Conservation (phyloP, 2,329 filamentous ascomycete genomes). For the Fusarium albidum region DNA sequence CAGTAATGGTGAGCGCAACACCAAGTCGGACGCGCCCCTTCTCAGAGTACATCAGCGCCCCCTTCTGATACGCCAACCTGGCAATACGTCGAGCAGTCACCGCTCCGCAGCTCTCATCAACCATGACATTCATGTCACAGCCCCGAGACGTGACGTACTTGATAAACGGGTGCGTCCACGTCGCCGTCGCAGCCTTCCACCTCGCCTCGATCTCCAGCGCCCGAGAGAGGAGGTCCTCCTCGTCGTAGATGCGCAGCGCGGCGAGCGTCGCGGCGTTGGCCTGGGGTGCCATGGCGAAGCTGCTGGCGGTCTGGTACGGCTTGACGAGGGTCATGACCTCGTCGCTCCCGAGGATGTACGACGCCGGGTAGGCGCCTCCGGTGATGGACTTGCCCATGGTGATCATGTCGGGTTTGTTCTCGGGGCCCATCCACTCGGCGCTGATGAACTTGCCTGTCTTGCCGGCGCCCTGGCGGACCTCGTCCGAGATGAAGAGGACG, state of each 20-base stretch:
- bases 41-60: conserved; percentile 15
- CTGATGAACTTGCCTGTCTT: conserved; percentile 37
- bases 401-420: conserved; percentile 35
- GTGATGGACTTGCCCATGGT: conserved; percentile 33
- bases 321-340: conserved; percentile 19
- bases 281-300: conserved; percentile 21
- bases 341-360: conserved; percentile 25
- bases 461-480: conserved; percentile 33
- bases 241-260: conserved; percentile 11
- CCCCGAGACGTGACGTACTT: conserved; percentile 18
- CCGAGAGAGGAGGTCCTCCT: conserved; percentile 19
- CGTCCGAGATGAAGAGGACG: conserved; percentile 36
- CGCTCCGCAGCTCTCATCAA: conserved; percentile 12
- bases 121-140: conserved; percentile 17
- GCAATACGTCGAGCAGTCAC: conserved; percentile 20
- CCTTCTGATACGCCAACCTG: conserved; percentile 17
- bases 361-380: conserved; percentile 26
- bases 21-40: conserved; percentile 9
- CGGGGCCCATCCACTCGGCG: conserved; percentile 31
- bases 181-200: conserved; percentile 14
- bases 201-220: conserved; percentile 14
- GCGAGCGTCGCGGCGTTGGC: conserved; percentile 15
- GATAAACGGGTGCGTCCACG: conserved; percentile 20
- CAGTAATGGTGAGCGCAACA: conserved; percentile 23
- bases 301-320: conserved; percentile 14